Evolutionary conservation across 176 grass and related monocot genomes (phyloP).

Genomic region (Otatea glauca): DNA sequence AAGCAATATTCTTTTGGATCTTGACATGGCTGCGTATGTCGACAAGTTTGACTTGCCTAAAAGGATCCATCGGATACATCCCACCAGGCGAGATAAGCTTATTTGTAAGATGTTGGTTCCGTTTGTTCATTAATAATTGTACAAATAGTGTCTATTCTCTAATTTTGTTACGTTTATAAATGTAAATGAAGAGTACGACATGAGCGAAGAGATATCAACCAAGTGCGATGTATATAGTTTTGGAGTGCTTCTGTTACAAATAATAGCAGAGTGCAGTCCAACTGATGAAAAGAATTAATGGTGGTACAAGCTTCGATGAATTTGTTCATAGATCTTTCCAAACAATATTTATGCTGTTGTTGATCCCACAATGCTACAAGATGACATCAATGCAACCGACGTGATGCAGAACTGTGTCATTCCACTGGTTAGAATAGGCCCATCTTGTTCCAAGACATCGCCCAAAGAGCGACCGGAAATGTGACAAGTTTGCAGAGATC

Average conservation of each 20-base stretch:
- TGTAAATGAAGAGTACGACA: constrained; percentile 46
- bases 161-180: neutral
- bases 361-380: constrained; percentile 18
- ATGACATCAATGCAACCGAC: neutral
- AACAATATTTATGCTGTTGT: neutral
- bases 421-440: constrained; percentile 41
- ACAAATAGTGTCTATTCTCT: neutral
- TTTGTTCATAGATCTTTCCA: constrained; percentile 25
- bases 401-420: constrained; percentile 32
- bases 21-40: constrained; percentile 36
- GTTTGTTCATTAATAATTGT: constrained; percentile 2
- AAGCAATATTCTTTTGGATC: constrained; percentile 53
- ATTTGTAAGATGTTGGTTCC: neutral
- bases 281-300: constrained; percentile 37
- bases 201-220: constrained; percentile 29
- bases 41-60: constrained; percentile 24
- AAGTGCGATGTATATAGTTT: constrained; percentile 55
- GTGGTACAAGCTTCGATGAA: neutral
- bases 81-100: constrained; percentile 47
- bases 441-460: constrained; percentile 39
- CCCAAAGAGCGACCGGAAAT: constrained; percentile 32
- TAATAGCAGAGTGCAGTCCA: constrained; percentile 29
- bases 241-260: constrained; percentile 49
- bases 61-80: constrained; percentile 58
- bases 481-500: constrained; percentile 37